These are phyloP conservation scores for Verticillium nubilum DNA, from an alignment of 2,329 filamentous ascomycete genomes.

Conservation along the genomic window DNA sequence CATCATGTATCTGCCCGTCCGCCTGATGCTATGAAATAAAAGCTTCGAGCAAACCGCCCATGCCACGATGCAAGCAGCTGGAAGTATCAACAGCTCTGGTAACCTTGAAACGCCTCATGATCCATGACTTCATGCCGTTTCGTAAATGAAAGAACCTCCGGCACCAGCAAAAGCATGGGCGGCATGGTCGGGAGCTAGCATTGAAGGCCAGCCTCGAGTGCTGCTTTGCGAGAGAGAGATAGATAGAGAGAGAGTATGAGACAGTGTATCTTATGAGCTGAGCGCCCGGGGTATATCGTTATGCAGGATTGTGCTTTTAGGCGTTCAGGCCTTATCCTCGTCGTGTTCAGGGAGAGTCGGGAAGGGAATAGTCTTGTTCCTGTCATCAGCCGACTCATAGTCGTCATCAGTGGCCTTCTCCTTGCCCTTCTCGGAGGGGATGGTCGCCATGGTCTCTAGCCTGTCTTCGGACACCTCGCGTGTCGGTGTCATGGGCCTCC, in stretches of 20 bases:
- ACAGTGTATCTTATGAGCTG: background rate
- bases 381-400: background rate
- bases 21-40: background rate
- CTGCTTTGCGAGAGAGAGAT: background rate
- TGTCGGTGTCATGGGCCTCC: constrained; percentile 16
- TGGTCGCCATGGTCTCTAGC: background rate
- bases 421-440: background rate
- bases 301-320: background rate
- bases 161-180: background rate
- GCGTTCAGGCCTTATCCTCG: constrained; percentile 1
- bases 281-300: background rate
- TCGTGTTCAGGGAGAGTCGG: constrained; percentile 1
- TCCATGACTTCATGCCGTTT: constrained; percentile 9
- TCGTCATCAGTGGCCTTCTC: background rate
- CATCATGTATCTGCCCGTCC: background rate
- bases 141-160: constrained; percentile 4
- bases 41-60: background rate
- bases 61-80: background rate
- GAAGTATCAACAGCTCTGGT: background rate
- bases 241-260: background rate
- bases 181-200: background rate
- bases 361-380: background rate
- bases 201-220: background rate
- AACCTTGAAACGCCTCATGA: constrained; percentile 8
- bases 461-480: constrained; percentile 13